phyloP scores from a whole-genome alignment of 345 rosid species.

The Arabidopsis arenosa region DNA sequence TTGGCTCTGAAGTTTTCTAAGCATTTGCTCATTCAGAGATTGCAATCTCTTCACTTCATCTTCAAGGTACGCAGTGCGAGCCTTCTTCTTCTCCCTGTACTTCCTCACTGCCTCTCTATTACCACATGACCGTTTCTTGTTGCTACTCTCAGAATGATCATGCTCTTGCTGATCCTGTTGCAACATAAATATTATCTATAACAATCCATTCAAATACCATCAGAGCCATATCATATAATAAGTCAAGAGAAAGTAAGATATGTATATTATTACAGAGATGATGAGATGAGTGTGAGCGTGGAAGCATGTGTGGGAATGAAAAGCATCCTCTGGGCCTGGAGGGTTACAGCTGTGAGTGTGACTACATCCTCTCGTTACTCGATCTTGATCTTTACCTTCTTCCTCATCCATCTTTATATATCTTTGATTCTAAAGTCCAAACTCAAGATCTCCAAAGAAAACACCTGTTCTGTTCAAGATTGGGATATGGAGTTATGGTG shows the following conservation, averaged over 20 bases:
- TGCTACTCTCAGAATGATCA: slow-evolving; percentile 35
- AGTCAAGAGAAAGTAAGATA: background rate
- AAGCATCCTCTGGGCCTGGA: slow-evolving; percentile 62
- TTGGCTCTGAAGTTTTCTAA: slow-evolving; percentile 60
- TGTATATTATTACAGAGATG: slow-evolving; percentile 35
- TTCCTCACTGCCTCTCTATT: slow-evolving; percentile 82
- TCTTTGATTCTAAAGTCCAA: background rate
- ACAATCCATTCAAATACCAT: background rate
- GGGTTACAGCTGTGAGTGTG: slow-evolving; percentile 84
- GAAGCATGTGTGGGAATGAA: slow-evolving; percentile 68
- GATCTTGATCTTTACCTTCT: slow-evolving; percentile 23
- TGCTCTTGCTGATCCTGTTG: slow-evolving; percentile 48
- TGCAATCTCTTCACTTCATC: slow-evolving; percentile 70
- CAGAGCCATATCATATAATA: background rate
- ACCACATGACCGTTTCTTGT: slow-evolving; percentile 55
- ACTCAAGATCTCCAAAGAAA: background rate
- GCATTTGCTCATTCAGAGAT: slow-evolving; percentile 53
- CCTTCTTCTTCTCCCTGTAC: slow-evolving; percentile 86
- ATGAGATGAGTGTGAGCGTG: slow-evolving; percentile 65
- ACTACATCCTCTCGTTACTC: slow-evolving; percentile 52
- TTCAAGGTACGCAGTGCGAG: slow-evolving; percentile 69
- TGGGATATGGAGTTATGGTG: background rate
- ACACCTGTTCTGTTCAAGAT: slow-evolving; percentile 5
- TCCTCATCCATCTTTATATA: slow-evolving; percentile 34
- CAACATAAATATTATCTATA: background rate